Conservation (phyloP, 1,284 basidiomycete species). For the Trametes versicolor region DNA sequence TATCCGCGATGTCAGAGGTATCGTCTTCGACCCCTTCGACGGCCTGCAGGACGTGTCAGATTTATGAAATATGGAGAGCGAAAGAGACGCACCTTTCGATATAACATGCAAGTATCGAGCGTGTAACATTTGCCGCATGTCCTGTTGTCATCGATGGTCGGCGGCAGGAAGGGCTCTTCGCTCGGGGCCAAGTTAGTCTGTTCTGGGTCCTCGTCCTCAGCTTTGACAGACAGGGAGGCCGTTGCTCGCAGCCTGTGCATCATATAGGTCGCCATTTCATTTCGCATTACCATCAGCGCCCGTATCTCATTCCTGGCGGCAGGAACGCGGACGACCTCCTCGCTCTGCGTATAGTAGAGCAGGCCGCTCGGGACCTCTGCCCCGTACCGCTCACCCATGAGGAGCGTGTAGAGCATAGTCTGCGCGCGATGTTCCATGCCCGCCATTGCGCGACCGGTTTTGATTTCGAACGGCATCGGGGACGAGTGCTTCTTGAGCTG, state of each 20-base stretch:
- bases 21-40: slow-evolving; percentile 71
- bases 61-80: no score
- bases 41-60: slow-evolving; percentile 55
- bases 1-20: slow-evolving; percentile 75
- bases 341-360: slow-evolving; percentile 93
- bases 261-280: slow-evolving; percentile 87
- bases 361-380: slow-evolving; percentile 78
- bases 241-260: slow-evolving; percentile 46
- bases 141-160: slow-evolving; percentile 86
- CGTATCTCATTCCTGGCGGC: slow-evolving; percentile 85
- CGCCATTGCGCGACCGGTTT: slow-evolving; percentile 85
- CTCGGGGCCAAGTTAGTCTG: slow-evolving; percentile 8
- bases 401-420: slow-evolving; percentile 96
- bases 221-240: slow-evolving; percentile 36
- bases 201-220: slow-evolving; percentile 27
- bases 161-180: slow-evolving; percentile 75
- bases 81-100: slow-evolving; percentile 82
- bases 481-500: slow-evolving; percentile 27
- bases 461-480: slow-evolving; percentile 92
- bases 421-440: slow-evolving; percentile 96
- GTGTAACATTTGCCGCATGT: slow-evolving; percentile 87
- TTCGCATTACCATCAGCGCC: slow-evolving; percentile 84
- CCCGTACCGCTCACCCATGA: slow-evolving; percentile 92
- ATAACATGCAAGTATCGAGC: slow-evolving; percentile 92
- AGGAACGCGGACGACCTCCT: slow-evolving; percentile 87